These are phyloP conservation scores for Calonectria ilicicola DNA, from an alignment of 2,329 filamentous ascomycete genomes.

Conservation along the genomic window DNA sequence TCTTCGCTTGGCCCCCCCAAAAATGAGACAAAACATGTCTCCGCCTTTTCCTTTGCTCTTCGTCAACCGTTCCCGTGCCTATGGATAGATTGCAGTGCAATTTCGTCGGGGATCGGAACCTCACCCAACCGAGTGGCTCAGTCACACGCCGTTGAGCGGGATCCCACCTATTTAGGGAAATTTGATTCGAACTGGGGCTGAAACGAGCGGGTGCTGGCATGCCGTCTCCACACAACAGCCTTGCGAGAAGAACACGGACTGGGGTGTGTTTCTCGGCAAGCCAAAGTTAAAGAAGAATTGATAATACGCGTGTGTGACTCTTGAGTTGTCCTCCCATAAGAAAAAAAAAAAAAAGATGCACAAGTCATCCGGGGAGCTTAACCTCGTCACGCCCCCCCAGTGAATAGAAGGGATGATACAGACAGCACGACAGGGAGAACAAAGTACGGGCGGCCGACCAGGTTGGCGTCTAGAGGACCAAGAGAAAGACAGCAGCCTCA, in stretches of 20 bases:
- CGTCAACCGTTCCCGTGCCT: not conserved
- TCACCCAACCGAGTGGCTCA: constrained; percentile 7
- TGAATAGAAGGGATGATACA: not conserved
- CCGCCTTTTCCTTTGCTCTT: not conserved
- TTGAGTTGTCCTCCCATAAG: not conserved
- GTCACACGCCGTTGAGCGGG: constrained; percentile 8
- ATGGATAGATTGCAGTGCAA: not conserved
- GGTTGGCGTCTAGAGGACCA: not conserved
- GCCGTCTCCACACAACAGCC: not conserved
- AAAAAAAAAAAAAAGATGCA: not conserved
- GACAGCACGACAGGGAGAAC: not conserved
- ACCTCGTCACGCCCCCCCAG: not conserved
- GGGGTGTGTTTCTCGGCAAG: not conserved
- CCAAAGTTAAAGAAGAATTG: not conserved
- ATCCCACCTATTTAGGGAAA: constrained; percentile 12
- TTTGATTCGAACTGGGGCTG: constrained; percentile 15
- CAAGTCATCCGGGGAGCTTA: not conserved
- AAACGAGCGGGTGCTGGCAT: constrained; percentile 6
- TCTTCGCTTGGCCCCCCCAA: not conserved
- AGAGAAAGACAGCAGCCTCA: not conserved
- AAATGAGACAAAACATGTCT: not conserved
- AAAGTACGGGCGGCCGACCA: not conserved
- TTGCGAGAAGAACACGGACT: not conserved
- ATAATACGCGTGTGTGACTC: not conserved
- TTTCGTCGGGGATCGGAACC: constrained; percentile 7